Conservation (phyloP, 108 stramenopile species). For the Skeletonema costatum region DNA sequence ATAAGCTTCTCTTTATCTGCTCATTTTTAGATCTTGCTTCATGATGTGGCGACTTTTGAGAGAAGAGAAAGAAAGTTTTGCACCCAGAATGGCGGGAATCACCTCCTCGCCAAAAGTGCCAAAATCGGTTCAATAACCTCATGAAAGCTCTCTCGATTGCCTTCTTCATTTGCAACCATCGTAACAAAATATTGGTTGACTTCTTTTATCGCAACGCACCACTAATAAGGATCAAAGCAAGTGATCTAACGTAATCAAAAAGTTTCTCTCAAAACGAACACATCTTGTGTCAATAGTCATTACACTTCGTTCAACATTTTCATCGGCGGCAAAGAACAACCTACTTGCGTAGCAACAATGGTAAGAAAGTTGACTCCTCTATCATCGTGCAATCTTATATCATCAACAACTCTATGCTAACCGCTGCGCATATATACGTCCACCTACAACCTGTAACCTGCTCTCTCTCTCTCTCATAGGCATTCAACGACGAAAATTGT, state of each 20-base stretch:
- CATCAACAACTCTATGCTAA: neutral
- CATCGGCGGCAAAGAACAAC: neutral
- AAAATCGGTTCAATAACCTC: neutral
- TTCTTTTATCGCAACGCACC: neutral
- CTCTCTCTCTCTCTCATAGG: neutral
- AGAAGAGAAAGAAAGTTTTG: too few species aligned
- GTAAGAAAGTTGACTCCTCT: neutral
- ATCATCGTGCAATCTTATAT: neutral
- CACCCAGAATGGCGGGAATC: neutral
- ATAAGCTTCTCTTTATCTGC: too few species aligned
- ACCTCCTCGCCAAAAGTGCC: neutral
- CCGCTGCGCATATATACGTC: neutral
- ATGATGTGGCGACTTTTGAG: too few species aligned
- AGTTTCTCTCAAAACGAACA: neutral
- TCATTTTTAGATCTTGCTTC: too few species aligned
- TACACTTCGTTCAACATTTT: neutral
- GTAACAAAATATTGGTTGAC: neutral
- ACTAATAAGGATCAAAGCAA: neutral
- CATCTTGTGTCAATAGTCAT: slow-evolving; percentile 1
- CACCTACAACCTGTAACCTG: neutral
- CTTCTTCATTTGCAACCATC: neutral
- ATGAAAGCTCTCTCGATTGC: neutral
- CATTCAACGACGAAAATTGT: slow-evolving; percentile 32
- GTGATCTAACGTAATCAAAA: neutral
- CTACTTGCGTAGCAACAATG: neutral